Evolutionary conservation across 2,329 filamentous ascomycete genomes (phyloP), one percentile per base, ranked within the genome.

Genomic region (Daldinia sp.): DNA sequence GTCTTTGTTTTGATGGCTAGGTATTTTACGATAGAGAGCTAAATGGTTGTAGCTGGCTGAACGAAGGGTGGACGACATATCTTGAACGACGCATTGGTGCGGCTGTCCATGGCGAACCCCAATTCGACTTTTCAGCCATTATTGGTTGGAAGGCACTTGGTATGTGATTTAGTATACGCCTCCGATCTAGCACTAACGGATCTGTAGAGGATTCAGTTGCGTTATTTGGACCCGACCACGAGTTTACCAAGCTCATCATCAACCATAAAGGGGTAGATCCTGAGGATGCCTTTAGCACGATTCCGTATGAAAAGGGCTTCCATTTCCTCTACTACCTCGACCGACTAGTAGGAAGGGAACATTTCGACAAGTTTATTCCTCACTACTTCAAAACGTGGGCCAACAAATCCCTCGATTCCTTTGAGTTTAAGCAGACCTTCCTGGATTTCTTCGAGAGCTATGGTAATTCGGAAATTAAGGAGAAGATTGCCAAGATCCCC

Each of bases 231-330:
- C 82, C 87, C 52, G 90, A 96, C 68, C 93, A 97, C 74, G 90
- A 94, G 71, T 98, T 95, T 80, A 99, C 95, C 6, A 96, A 96
- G 77, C 85, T 99, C 55, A 88, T 97, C 68, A 86, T 94, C 63
- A 89, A 92, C 75, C 89, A 98, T 67, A 91, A 94, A 74, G 93
- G 92, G 60, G 90, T 95, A 69, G 94, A 98, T 71, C 95, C 95
- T 0, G 95, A 98, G 76, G 95, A 99, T 77, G 92, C 94, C 1
- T 99, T 98, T 80, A 96, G 91, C 69, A 91, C 87, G 23, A 83
- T 98, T 30, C 93, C 95, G 0, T 99, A 99, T 73, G 94, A 98
- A 76, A 98, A 99, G 79, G 94, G 94, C 3, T 98, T 97, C 78
- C 91, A 92, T 74, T 96, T 98, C 77, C 83, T 99, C 45, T 97